Evolutionary conservation across 176 grass and related monocot species (phyloP).

Genomic region (Miscanthus lutarioriparius): DNA sequence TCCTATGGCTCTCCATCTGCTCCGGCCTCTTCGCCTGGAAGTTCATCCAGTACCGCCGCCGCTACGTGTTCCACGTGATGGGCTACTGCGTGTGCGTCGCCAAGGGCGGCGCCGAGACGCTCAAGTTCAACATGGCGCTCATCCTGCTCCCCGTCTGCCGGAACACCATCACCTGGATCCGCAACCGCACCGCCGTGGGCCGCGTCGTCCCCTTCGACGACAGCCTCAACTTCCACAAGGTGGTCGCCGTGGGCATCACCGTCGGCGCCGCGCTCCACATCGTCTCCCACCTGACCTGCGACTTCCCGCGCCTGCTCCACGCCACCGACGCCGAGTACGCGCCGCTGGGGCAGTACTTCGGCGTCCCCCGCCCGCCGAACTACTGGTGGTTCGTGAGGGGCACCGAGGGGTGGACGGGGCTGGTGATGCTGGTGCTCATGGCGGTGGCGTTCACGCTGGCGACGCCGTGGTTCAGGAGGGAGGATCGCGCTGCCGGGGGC

Average conservation of each 20-base stretch:
- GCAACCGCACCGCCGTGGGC: constrained; percentile 51
- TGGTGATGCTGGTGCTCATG: constrained; percentile 82
- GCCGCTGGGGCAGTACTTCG: constrained; percentile 73
- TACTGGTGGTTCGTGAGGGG: constrained; percentile 99
- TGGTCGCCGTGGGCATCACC: constrained; percentile 71
- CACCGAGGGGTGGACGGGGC: constrained; percentile 90
- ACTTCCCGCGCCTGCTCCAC: constrained; percentile 89
- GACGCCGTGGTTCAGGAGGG: constrained; percentile 79
- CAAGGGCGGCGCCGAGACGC: constrained; percentile 95
- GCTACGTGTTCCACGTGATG: constrained; percentile 81
- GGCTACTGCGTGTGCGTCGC: constrained; percentile 97
- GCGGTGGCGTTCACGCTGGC: constrained; percentile 73
- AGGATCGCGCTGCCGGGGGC: constrained; percentile 34
- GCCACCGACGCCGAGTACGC: constrained; percentile 55
- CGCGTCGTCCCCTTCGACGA: constrained; percentile 79
- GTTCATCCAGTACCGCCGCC: constrained; percentile 69
- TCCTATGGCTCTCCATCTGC: constrained; percentile 73
- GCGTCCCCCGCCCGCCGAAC: constrained; percentile 30
- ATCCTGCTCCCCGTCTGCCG: constrained; percentile 94
- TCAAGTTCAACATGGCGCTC: constrained; percentile 99
- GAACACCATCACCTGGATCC: constrained; percentile 98
- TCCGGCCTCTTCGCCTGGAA: constrained; percentile 71
- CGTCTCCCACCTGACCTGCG: constrained; percentile 80
- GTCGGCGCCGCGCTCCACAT: constrained; percentile 66
- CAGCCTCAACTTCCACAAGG: constrained; percentile 99